These are phyloP conservation scores for Aspergillus fumigatiaffinis DNA, from an alignment of 2,329 filamentous ascomycete species.

Conservation along the genomic window DNA sequence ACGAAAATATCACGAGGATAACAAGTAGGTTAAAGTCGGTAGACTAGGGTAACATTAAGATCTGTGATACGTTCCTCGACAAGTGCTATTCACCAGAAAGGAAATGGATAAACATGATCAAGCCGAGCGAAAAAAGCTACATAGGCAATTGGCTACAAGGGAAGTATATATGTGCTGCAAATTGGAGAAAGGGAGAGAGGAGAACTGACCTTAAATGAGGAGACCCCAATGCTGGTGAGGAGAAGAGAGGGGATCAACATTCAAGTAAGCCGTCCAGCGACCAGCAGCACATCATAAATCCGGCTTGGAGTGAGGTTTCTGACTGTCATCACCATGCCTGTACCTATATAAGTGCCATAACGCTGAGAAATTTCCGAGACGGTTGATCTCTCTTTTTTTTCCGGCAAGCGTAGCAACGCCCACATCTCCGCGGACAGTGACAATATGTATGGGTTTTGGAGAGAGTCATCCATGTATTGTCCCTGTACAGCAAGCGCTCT, in stretches of 20 bases:
- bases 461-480: background rate
- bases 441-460: background rate
- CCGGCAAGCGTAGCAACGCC: background rate
- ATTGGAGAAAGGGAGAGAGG: background rate
- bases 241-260: background rate
- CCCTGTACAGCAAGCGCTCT: background rate
- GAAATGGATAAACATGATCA: background rate
- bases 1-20: background rate
- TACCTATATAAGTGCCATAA: background rate
- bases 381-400: background rate
- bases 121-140: background rate
- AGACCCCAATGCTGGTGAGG: background rate
- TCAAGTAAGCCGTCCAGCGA: background rate
- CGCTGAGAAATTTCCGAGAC: background rate
- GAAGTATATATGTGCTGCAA: background rate
- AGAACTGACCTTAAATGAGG: background rate
- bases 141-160: slow-evolving; percentile 2
- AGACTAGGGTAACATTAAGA: background rate
- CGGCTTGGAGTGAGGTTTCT: background rate
- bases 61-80: background rate
- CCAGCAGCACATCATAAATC: background rate
- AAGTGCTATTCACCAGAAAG: background rate
- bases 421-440: slow-evolving; percentile 5
- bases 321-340: background rate
- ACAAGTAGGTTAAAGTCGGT: background rate